Conservation (phyloP, 2,329 filamentous ascomycete genomes). For the Aspergillus sp. region DNA sequence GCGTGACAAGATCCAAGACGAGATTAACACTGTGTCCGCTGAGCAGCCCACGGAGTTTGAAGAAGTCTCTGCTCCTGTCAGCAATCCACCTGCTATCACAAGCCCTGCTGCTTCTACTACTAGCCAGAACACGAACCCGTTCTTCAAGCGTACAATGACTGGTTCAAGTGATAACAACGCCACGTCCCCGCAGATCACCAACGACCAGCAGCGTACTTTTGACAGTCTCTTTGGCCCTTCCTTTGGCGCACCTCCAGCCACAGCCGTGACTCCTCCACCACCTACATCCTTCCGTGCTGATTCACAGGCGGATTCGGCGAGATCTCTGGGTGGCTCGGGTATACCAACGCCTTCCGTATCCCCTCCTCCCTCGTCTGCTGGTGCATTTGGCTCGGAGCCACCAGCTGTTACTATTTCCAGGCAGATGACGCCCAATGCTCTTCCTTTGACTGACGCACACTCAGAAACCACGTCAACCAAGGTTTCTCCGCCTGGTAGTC, state of each 20-base stretch:
- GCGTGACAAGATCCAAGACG: constrained; percentile 81
- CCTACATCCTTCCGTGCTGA: constrained; percentile 66
- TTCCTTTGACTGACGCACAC: constrained; percentile 71
- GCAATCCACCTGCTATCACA: constrained; percentile 57
- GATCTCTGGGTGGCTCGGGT: constrained; percentile 51
- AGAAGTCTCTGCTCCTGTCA: constrained; percentile 42
- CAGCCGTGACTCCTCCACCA: constrained; percentile 52
- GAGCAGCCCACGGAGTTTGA: constrained; percentile 62
- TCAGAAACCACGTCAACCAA: constrained; percentile 78
- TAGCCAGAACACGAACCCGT: constrained; percentile 85
- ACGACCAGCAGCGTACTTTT: constrained; percentile 69
- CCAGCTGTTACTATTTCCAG: constrained; percentile 72
- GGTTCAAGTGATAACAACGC: constrained; percentile 50
- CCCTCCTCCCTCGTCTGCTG: constrained; percentile 55
- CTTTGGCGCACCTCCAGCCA: constrained; percentile 51
- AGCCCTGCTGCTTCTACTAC: constrained; percentile 68
- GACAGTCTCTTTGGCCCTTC: constrained; percentile 84
- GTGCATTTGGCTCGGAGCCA: constrained; percentile 36
- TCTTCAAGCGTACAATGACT: constrained; percentile 73
- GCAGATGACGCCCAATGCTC: constrained; percentile 76
- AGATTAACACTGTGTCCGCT: constrained; percentile 71
- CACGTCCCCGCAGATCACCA: constrained; percentile 49
- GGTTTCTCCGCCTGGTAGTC: constrained; percentile 72
- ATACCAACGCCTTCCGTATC: constrained; percentile 67
- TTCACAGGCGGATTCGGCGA: constrained; percentile 46